Evolutionary conservation across 805 yeast genomes (phyloP).

Genomic region (Jamesozyma hellenica): DNA sequence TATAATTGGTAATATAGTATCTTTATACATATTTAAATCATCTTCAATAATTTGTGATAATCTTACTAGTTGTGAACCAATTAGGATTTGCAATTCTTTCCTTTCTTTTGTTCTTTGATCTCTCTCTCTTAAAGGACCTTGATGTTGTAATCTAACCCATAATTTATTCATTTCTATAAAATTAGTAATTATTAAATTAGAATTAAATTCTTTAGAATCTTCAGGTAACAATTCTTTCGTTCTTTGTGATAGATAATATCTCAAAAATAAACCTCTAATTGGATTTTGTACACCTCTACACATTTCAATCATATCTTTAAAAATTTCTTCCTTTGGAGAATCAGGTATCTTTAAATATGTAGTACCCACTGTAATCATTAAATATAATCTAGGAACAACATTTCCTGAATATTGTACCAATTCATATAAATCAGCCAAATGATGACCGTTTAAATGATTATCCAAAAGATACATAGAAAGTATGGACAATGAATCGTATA

Average conservation of each 20-base stretch:
- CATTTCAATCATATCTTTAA: constrained; percentile 97
- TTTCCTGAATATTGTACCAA: constrained; percentile 93
- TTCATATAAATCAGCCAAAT: constrained; percentile 81
- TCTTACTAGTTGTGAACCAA: constrained; percentile 86
- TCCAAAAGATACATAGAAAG: constrained; percentile 57
- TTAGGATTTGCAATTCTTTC: constrained; percentile 78
- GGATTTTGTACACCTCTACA: constrained; percentile 96
- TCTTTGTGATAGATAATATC: constrained; percentile 82
- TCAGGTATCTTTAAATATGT: constrained; percentile 70
- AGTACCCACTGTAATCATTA: constrained; percentile 93
- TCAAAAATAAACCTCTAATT: constrained; percentile 75
- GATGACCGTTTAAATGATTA: constrained; percentile 56
- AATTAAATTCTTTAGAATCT: constrained; percentile 23
- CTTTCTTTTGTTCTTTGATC: constrained; percentile 68
- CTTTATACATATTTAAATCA: constrained; percentile 38
- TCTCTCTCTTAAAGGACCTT: constrained; percentile 81
- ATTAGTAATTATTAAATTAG: constrained; percentile 71
- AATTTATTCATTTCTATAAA: constrained; percentile 95
- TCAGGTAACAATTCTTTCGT: constrained; percentile 41
- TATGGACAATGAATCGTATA: constrained; percentile 70
- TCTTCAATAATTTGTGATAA: constrained; percentile 76
- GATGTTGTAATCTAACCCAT: constrained; percentile 95
- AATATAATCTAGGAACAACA: constrained; percentile 79
- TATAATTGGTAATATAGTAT: constrained; percentile 61
- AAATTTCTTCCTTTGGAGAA: constrained; percentile 64